Conservation (phyloP, 768 basidiomycete species). For the Naganishia kalamii region DNA sequence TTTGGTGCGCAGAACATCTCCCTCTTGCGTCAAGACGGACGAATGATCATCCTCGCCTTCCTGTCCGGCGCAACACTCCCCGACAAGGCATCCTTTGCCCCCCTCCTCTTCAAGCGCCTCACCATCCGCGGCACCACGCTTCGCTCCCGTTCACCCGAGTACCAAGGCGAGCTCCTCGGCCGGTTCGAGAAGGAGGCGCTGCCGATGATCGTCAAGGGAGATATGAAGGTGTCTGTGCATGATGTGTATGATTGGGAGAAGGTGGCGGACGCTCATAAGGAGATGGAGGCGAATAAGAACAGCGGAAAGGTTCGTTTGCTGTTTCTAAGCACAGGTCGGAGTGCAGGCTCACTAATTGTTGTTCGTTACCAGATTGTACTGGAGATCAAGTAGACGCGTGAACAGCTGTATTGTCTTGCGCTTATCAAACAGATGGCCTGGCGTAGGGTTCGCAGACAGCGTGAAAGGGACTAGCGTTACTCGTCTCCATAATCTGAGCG, state of each 20-base stretch:
- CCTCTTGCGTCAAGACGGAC: slow-evolving; percentile 39
- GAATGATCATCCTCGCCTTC: slow-evolving; percentile 42
- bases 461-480: no score
- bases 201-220: slow-evolving; percentile 42
- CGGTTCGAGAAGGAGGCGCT: slow-evolving; percentile 59
- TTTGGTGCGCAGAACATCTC: slow-evolving; percentile 30
- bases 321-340: neutral
- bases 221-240: slow-evolving; percentile 70
- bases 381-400: slow-evolving; percentile 33
- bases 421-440: no score
- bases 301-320: slow-evolving; percentile 48
- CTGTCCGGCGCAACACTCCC: slow-evolving; percentile 39
- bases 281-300: slow-evolving; percentile 73
- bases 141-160: slow-evolving; percentile 64
- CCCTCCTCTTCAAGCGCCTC: slow-evolving; percentile 75
- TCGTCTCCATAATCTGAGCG: neutral
- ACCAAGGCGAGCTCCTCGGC: slow-evolving; percentile 63
- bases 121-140: slow-evolving; percentile 83
- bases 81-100: slow-evolving; percentile 51
- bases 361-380: slow-evolving; percentile 41
- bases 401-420: no score
- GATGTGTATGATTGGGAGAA: slow-evolving; percentile 72
- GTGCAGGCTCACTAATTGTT: neutral
- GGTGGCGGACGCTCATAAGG: slow-evolving; percentile 70
- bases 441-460: no score